Evolutionary conservation across 495 filamentous ascomycete species (phyloP).

Genomic region (Aspergillus steynii): DNA sequence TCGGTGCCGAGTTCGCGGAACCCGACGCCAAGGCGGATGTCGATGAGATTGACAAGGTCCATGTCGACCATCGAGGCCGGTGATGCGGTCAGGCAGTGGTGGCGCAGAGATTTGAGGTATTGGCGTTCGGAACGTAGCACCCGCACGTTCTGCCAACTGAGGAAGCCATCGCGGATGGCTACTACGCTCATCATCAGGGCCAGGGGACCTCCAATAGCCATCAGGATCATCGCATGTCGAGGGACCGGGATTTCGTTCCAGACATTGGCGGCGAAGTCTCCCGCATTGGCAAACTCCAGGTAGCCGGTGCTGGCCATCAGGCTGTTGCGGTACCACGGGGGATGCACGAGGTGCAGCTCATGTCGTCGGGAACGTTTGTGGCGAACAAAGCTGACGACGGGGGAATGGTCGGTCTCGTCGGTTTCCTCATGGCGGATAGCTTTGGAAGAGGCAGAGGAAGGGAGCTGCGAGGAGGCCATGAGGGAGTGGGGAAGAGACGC

Average conservation of each 20-base stretch:
- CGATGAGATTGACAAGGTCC: constrained; percentile 19
- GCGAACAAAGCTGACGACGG: constrained; percentile 24
- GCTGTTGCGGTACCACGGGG: constrained; percentile 46
- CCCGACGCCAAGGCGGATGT: constrained; percentile 39
- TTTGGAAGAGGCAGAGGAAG: background rate
- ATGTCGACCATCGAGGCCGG: constrained; percentile 16
- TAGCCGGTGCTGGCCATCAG: constrained; percentile 49
- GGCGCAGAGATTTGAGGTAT: constrained; percentile 23
- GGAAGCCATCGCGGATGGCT: constrained; percentile 38
- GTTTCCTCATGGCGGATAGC: background rate
- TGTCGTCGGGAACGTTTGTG: constrained; percentile 15
- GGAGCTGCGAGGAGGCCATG: constrained; percentile 1
- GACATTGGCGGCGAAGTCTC: constrained; percentile 55
- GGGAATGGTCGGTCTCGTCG: constrained; percentile 5
- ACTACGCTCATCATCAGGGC: constrained; percentile 47
- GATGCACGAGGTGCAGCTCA: constrained; percentile 22
- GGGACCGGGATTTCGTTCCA: constrained; percentile 53
- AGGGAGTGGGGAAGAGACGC: constrained; percentile 7
- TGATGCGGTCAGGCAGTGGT: constrained; percentile 5
- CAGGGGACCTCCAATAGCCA: constrained; percentile 50
- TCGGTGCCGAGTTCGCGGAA: constrained; percentile 47
- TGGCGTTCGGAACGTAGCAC: constrained; percentile 39
- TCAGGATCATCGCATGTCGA: constrained; percentile 42
- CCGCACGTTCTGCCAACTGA: constrained; percentile 47
- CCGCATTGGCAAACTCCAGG: constrained; percentile 53